A percentile compares a stretch with the other conserved stretches of the same genome.
These are phyloP conservation scores for Capronia epimyces DNA, from an alignment of 2,329 filamentous ascomycete genomes.

Conservation along the genomic window DNA sequence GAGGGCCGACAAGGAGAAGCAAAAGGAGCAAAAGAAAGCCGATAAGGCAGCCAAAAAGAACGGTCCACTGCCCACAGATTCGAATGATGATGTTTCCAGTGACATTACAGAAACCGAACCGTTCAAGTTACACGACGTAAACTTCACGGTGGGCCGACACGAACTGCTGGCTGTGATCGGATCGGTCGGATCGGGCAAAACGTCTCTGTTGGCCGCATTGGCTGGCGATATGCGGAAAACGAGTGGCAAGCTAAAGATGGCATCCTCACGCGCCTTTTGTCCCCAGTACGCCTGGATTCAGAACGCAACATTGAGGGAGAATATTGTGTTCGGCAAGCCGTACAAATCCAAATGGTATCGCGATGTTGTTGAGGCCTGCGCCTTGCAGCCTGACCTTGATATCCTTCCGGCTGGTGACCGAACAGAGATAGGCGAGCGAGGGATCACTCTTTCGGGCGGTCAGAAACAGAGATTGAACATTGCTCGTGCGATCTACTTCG, in stretches of 20 bases:
- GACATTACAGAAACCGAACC: slow-evolving; percentile 32
- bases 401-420: slow-evolving; percentile 85
- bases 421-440: slow-evolving; percentile 91
- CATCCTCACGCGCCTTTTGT: slow-evolving; percentile 80
- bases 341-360: slow-evolving; percentile 74
- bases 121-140: slow-evolving; percentile 39
- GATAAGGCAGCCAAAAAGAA: slow-evolving; percentile 31
- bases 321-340: slow-evolving; percentile 83
- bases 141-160: slow-evolving; percentile 42
- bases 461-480: slow-evolving; percentile 96
- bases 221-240: slow-evolving; percentile 93
- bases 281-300: slow-evolving; percentile 98
- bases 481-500: slow-evolving; percentile 67
- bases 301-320: slow-evolving; percentile 78
- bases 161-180: slow-evolving; percentile 71
- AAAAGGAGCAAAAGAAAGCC: slow-evolving; percentile 37
- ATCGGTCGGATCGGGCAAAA: slow-evolving; percentile 85
- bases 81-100: slow-evolving; percentile 27
- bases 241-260: slow-evolving; percentile 64
- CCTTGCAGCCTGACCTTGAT: slow-evolving; percentile 76
- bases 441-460: slow-evolving; percentile 90
- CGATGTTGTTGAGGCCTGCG: slow-evolving; percentile 78
- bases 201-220: slow-evolving; percentile 76
- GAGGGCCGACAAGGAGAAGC: slow-evolving; percentile 45
- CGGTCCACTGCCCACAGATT: slow-evolving; percentile 30